Base-by-base conservation (phyloP, 352 stramenopile genomes). In the Globisporangium sylvaticum region DNA sequence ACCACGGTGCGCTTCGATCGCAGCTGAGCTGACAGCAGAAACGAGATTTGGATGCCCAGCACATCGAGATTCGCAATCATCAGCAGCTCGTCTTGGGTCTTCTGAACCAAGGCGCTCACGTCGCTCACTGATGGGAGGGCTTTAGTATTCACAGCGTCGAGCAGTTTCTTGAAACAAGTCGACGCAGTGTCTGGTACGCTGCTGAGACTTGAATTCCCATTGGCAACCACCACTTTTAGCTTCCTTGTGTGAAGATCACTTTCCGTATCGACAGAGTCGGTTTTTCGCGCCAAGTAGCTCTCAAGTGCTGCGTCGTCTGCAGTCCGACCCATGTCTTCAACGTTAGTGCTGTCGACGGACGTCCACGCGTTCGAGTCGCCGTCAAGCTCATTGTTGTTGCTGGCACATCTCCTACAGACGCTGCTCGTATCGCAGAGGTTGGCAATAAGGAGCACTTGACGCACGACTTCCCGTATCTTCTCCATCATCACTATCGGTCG, bases 1-100 rank as follows among this genome's bases (percentile, higher is more conserved):
- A 66, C 18, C 6, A 81, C 68, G 29, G 25, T 53, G 0, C 25
- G n/a, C 42, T 63, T 54, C 1, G 56, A 46, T 20, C 64, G 64
- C 31, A 77, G 64, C 62, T 85, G 77, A 15, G 65, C 46, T 31
- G 71, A 57, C 18, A 85, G 27, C 22, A 85, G 48, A 42, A 75
- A 78, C 7, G 75, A 76, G 4, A 68, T 37, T 9, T 81, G 73
- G 24, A 78, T 69, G 4, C 60, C 58, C 4, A 85, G 54, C 12
- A 65, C 31, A 5, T 72, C 15, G 0, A 70, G 18, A n/a, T 53
- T 53, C 31, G 64, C 48, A 22, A 67, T 46, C 25, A 32, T n/a
- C 9, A 56, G 67, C 8, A 85, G 58, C 48, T 83, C 68, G 18
- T 71, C 61, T 27, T 71, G 61, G 25, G 58, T 55, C 10, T 64